phyloP scores from a whole-genome alignment of 176 grass and related monocot species.

The Secale cereale region DNA sequence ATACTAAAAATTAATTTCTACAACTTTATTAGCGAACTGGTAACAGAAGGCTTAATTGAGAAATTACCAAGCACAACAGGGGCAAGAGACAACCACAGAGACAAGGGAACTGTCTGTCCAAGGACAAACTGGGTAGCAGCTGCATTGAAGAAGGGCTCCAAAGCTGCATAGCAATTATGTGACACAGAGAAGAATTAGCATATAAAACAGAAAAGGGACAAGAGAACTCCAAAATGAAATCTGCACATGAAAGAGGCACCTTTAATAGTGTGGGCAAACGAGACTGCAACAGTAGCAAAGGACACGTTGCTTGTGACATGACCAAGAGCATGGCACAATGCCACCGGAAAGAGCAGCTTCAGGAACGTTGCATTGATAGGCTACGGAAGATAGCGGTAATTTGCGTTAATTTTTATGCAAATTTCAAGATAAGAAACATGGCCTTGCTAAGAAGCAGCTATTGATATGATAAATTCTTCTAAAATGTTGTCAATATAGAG shows the following conservation, averaged over 20 bases:
- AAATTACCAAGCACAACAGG: conserved; percentile 94
- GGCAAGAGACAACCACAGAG: conserved; percentile 95
- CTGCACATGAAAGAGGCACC: conserved; percentile 39
- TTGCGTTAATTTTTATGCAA: neutral
- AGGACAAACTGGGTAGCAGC: conserved; percentile 98
- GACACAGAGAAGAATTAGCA: conserved; percentile 18
- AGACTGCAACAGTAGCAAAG: conserved; percentile 94
- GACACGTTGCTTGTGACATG: conserved; percentile 97
- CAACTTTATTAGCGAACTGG: neutral
- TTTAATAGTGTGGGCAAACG: conserved; percentile 97
- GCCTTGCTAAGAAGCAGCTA: neutral
- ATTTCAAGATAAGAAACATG: neutral
- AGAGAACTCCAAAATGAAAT: conserved; percentile 9
- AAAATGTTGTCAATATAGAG: neutral
- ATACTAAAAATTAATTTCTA: neutral
- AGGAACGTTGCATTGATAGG: conserved; percentile 73
- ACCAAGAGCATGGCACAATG: conserved; percentile 86
- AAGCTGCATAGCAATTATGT: conserved; percentile 48
- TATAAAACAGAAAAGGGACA: conserved; percentile 6
- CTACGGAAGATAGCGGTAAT: conserved; percentile 34
- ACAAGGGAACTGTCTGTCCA: conserved; percentile 79
- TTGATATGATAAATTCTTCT: neutral
- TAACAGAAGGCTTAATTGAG: conserved; percentile 15
- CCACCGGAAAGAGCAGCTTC: conserved; percentile 92
- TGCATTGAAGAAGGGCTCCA: conserved; percentile 99